Evolutionary conservation across 768 basidiomycete genomes (phyloP).

Genomic region (Calocera viscosa): DNA sequence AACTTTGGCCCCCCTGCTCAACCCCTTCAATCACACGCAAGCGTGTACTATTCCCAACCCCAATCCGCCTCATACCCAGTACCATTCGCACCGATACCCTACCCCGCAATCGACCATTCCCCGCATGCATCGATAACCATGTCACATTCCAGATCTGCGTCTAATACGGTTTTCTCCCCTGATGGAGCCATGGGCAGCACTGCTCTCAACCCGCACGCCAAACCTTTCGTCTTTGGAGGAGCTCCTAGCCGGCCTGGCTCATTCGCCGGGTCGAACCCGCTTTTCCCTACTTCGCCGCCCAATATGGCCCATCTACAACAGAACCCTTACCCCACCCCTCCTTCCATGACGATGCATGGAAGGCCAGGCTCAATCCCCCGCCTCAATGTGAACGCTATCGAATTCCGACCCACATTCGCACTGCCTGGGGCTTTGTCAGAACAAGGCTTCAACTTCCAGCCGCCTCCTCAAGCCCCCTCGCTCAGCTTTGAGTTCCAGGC

Average conservation of each 20-base stretch:
- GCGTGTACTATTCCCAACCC: constrained; percentile 8
- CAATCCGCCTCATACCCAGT: neutral
- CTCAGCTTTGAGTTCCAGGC: constrained; percentile 32
- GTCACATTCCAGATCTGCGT: constrained; percentile 17
- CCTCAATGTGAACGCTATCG: constrained; percentile 64
- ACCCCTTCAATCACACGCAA: neutral
- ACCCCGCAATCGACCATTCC: constrained; percentile 14
- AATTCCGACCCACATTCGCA: constrained; percentile 51
- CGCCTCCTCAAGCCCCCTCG: constrained; percentile 51
- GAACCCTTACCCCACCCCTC: constrained; percentile 25
- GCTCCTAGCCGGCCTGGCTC: neutral
- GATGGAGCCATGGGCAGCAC: constrained; percentile 23
- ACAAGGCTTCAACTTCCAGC: constrained; percentile 56
- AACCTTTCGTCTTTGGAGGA: constrained; percentile 67
- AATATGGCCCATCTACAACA: neutral
- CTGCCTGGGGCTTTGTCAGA: neutral
- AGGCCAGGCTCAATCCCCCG: constrained; percentile 43
- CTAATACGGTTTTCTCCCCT: constrained; percentile 14
- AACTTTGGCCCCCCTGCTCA: neutral
- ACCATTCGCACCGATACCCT: constrained; percentile 12
- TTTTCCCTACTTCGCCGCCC: constrained; percentile 3
- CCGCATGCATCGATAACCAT: constrained; percentile 13
- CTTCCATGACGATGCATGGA: constrained; percentile 26
- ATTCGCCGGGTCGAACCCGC: constrained; percentile 1
- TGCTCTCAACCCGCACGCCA: constrained; percentile 60